Evolutionary conservation across 176 grass and related monocot species (phyloP).

Genomic region (Cymbopogon citratus): DNA sequence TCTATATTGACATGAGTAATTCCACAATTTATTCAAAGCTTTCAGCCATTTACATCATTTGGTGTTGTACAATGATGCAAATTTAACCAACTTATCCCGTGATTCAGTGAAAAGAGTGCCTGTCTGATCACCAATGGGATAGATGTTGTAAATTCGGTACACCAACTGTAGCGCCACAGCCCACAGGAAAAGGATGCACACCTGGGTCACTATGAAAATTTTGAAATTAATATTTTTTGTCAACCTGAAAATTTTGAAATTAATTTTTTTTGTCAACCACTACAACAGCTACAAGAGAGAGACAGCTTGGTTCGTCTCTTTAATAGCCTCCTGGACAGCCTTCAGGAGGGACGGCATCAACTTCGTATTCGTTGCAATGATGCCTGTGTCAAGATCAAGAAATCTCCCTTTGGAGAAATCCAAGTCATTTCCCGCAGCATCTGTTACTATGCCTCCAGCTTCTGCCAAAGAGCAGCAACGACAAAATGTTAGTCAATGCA

Average conservation of each 20-base stretch:
- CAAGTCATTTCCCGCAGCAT: conserved; percentile 78
- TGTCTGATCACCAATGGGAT: background rate
- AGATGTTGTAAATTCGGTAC: background rate
- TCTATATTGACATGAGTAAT: background rate
- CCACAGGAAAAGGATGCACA: background rate
- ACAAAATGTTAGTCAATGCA: background rate
- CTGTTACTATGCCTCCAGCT: conserved; percentile 86
- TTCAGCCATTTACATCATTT: background rate
- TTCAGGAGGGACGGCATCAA: conserved; percentile 68
- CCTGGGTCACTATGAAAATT: background rate
- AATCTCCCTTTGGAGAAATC: conserved; percentile 89
- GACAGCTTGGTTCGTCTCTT: conserved; percentile 47
- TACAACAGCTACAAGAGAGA: conserved; percentile 50
- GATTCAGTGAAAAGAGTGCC: background rate
- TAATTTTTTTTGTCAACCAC: background rate
- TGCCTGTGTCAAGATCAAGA: conserved; percentile 88
- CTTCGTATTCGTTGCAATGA: conserved; percentile 74
- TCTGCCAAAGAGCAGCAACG: conserved; percentile 42
- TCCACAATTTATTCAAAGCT: background rate
- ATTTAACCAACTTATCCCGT: background rate
- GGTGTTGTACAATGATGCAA: background rate
- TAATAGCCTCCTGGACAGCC: conserved; percentile 64
- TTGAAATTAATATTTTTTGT: no score
- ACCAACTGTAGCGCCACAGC: background rate
- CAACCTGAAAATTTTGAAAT: no score